A percentile compares a stretch with the other conserved stretches of the same genome.
Conservation (phyloP, 169 alveolate species). For the Besnoitia besnoiti region DNA sequence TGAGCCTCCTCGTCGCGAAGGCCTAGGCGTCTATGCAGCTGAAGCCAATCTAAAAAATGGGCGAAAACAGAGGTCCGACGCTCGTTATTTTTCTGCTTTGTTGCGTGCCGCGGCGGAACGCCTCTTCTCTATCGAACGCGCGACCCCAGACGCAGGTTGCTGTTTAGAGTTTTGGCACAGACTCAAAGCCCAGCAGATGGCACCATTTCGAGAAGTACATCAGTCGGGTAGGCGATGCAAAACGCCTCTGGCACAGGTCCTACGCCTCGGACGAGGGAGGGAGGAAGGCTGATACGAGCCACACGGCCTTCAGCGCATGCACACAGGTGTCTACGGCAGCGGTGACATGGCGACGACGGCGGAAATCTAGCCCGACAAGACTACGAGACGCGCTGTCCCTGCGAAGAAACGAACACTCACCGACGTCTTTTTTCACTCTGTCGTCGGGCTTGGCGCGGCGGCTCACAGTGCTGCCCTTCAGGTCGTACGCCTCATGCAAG, state of each 20-base stretch:
- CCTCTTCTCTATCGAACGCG: too few relatives aligned
- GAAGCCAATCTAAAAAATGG: background rate
- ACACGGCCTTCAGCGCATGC: background rate
- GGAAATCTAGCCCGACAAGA: too few relatives aligned
- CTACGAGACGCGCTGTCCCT: background rate
- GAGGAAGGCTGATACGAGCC: background rate
- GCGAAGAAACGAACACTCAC: background rate
- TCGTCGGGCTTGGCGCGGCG: constrained; percentile 31
- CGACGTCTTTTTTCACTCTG: constrained; percentile 32
- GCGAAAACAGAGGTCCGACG: background rate
- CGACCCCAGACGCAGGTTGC: too few relatives aligned
- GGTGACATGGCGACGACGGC: background rate
- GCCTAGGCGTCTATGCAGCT: background rate
- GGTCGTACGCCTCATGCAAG: constrained; percentile 31
- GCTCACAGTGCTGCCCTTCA: constrained; percentile 49
- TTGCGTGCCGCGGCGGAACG: too few relatives aligned
- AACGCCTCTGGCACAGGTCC: background rate
- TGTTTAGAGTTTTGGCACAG: too few relatives aligned
- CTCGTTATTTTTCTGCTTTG: too few relatives aligned
- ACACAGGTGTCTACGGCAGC: background rate
- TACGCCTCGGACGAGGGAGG: background rate
- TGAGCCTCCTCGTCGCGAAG: constrained; percentile 26
- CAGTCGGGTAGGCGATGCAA: background rate
- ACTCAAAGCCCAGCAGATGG: too few relatives aligned
- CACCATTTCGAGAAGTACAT: too few relatives aligned